Percentiles rank a stretch among this genome's conserved stretches.
Evolutionary conservation across 192 early-diverging fungal genomes (phyloP).

Genomic region (Jimgerdemannia lactiflua): DNA sequence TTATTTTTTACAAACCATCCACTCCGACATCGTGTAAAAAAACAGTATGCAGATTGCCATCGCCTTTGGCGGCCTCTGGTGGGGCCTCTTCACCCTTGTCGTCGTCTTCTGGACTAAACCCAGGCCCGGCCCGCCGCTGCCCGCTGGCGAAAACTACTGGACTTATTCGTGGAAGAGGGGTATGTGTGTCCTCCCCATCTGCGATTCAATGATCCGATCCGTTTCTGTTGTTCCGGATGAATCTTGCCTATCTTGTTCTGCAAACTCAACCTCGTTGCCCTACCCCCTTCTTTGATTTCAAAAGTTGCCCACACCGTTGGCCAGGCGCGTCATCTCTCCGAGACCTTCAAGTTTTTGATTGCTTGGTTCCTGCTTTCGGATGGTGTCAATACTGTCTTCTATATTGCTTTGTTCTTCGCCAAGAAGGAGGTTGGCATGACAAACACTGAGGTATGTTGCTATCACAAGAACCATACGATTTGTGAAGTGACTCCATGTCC

Average conservation of each 20-base stretch:
- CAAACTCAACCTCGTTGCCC: no score
- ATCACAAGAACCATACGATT: neutral
- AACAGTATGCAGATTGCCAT: constrained; percentile 28
- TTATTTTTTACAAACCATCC: no score
- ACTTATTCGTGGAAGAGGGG: constrained; percentile 40
- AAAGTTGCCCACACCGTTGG: constrained; percentile 29
- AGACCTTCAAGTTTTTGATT: constrained; percentile 58
- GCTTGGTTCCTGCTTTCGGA: constrained; percentile 68
- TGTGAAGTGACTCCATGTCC: neutral
- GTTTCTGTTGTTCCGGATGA: neutral
- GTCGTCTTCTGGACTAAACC: constrained; percentile 32
- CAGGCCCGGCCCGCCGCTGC: constrained; percentile 40
- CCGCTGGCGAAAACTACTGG: constrained; percentile 34
- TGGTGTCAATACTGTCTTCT: constrained; percentile 47
- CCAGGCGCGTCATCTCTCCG: constrained; percentile 33
- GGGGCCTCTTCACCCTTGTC: constrained; percentile 37
- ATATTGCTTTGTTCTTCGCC: constrained; percentile 54
- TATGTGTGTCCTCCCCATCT: constrained; percentile 6
- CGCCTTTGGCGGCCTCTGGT: constrained; percentile 44
- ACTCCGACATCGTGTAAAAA: neutral
- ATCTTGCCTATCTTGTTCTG: neutral
- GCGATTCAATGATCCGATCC: neutral
- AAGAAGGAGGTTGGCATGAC: constrained; percentile 47
- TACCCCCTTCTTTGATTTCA: neutral
- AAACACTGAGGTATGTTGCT: constrained; percentile 2